These are phyloP conservation scores for Pseudofabraea citricarpa DNA, from an alignment of 2,329 filamentous ascomycete genomes.

Conservation along the genomic window DNA sequence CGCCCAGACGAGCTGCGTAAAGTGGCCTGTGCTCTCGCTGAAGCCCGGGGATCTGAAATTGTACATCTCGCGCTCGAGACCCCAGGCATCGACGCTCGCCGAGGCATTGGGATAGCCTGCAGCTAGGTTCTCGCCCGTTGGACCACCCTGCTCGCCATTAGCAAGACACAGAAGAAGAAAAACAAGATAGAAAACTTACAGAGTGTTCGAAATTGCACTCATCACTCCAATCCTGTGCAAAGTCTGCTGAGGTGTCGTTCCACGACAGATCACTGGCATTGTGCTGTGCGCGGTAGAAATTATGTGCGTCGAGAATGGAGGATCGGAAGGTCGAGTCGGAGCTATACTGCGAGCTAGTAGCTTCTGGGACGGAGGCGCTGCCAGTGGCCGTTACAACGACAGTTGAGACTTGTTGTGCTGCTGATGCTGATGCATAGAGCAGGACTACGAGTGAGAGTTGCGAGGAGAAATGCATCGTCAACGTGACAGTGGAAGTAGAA, in stretches of 20 bases:
- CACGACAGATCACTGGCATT: constrained; percentile 54
- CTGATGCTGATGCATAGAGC: not conserved
- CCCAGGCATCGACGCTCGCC: constrained; percentile 62
- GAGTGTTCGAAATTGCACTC: constrained; percentile 48
- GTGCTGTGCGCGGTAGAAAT: constrained; percentile 59
- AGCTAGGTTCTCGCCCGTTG: constrained; percentile 72
- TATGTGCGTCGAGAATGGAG: constrained; percentile 61
- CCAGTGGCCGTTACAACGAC: constrained; percentile 40
- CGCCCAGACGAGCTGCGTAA: constrained; percentile 71
- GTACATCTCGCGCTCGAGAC: constrained; percentile 52
- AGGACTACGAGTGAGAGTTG: constrained; percentile 1
- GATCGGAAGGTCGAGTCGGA: constrained; percentile 34
- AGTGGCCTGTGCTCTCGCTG: constrained; percentile 58
- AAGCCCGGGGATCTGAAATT: constrained; percentile 54
- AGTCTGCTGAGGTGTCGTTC: constrained; percentile 59
- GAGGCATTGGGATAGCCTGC: constrained; percentile 58
- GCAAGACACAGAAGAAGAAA: not conserved
- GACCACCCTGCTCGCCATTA: constrained; percentile 40
- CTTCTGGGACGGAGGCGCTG: constrained; percentile 3
- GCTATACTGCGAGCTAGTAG: constrained; percentile 34
- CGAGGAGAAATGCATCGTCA: not conserved
- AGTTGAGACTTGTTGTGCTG: constrained; percentile 2
- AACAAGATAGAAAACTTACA: constrained; percentile 23
- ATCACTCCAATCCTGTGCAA: constrained; percentile 45
- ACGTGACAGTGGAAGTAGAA: not conserved